Base-by-base conservation (phyloP, 768 basidiomycete species). In the Boletus reticulatus region DNA sequence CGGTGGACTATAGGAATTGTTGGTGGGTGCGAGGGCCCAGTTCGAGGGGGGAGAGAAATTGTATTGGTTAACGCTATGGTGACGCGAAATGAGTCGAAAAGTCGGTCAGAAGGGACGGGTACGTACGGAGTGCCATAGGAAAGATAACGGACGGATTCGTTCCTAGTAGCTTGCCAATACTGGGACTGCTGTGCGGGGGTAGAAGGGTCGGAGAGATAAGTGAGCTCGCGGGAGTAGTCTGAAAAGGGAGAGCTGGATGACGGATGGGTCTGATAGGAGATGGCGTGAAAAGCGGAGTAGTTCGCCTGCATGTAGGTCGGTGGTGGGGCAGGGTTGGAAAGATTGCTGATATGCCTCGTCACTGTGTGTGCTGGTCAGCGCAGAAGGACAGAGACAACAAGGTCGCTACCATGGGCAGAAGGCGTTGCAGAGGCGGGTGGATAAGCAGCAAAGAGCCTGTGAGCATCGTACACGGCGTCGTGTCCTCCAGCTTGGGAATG, bases 361-460 rank as follows among this genome's bases (percentile, higher is more conserved):
- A 87, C 90, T 92, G 56, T 43, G 27, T 59, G 13, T 2, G 1
- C 66, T 51, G 62, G 66, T 66, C 60, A 66, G 56, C 57, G 6
- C 29, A 12, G 6, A 59, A 11, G 48, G 31, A 44, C 31, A 48
- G 56, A 41, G 29, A 7, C 32, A 29, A 19, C 11, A 14, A 38
- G 12, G 38, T 43, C 34, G 43, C 72, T 65, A 89, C 90, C 88
- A 65, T 92, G 89, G 37, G 83, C 77, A 9, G 88, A 81, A n/a
- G 89, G 88, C 5, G 85, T 88, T 27, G 86, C 84, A 56, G 89
- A 90, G 38, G 86, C 86, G 63, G 86, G 78, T 38, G 90, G 87
- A 68, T 89, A 92, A 34, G 80, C 75, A 5, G 83, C 80, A 44
- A 89, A 76, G 24, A 92, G 71, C 50, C 79, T 72, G 58, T 89